Evolutionary conservation across 1,284 basidiomycete species (phyloP).

Genomic region (Agroathelia rolfsii): DNA sequence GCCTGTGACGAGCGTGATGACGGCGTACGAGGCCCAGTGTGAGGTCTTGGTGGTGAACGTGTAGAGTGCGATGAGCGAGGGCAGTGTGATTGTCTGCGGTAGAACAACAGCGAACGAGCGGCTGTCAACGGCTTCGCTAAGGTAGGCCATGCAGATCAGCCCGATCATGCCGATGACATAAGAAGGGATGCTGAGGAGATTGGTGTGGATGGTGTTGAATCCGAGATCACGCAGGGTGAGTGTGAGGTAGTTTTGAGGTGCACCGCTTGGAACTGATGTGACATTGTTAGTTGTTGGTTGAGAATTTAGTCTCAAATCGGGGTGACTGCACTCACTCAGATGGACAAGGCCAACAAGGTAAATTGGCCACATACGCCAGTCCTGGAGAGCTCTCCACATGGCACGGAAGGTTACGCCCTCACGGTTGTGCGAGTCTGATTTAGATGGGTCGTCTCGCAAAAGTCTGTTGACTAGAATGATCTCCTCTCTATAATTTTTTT

Average conservation of each 20-base stretch:
- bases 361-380: constrained; percentile 65
- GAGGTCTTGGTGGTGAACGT: constrained; percentile 41
- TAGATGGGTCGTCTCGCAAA: constrained; percentile 63
- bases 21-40: constrained; percentile 50
- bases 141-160: constrained; percentile 31
- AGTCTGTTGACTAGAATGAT: constrained; percentile 52
- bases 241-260: constrained; percentile 50
- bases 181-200: constrained; percentile 51
- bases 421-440: constrained; percentile 74
- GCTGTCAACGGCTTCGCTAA: constrained; percentile 38
- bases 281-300: constrained; percentile 1
- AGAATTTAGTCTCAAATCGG: neutral
- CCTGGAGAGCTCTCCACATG: constrained; percentile 45
- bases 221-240: constrained; percentile 51
- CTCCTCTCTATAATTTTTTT: constrained; percentile 30
- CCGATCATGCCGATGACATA: constrained; percentile 31
- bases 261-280: constrained; percentile 27
- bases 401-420: constrained; percentile 49
- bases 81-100: constrained; percentile 41
- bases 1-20: constrained; percentile 45
- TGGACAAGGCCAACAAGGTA: constrained; percentile 40
- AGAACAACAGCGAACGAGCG: constrained; percentile 36
- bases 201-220: constrained; percentile 51
- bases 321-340: constrained; percentile 27
- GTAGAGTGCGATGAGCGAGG: constrained; percentile 40